Base-by-base conservation (phyloP, 2,329 filamentous ascomycete genomes). In the Microsporum audouinii region DNA sequence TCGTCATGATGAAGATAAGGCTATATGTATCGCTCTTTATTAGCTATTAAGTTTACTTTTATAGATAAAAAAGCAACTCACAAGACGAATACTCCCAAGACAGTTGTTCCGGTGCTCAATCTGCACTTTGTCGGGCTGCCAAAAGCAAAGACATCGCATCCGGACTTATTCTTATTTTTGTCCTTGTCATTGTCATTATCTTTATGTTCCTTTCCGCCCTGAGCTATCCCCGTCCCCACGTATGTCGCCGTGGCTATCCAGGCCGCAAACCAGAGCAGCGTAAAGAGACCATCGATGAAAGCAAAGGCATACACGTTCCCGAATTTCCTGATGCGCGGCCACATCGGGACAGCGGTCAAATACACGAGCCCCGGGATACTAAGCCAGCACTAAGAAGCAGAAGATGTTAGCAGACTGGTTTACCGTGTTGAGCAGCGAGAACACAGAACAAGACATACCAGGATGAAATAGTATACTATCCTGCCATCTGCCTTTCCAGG, bases 301-400 rank as follows among this genome's bases (percentile, higher is more conserved):
- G 80, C 79, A 68, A 84, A 84, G 59, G 81, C 82, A 67, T 84
- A 84, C 41, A 81, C 79, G 66, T 84, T 84, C 61, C 80, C 80
- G 67, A 85, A 83, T 58, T 78, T 77, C 65, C 77, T 76, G 31
- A 82, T 79, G 64, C 83, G 80, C 29, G 78, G 78, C 79, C 82
- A 85, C 74, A 83, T 81, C 3, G 83, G 83, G 3, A 83, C 80
- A 69, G 82, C 82, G 53, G 79, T 76, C 60, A 84, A 79, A 69
- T 85, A 86, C 61, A 84, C 75, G 39, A 85, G 73, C 33, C 79
- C 80, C 10, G 82, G 82, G 47, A 82, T 75, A 47, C 78, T 80
- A 64, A 84, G 70, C 76, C 82, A 85, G 69, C 83, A 85, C 83
- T 85, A 41, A 56, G 12, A 10, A 56, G 17, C 8, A 5, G n/a